These are phyloP conservation scores for Neospora caninum DNA, from an alignment of 169 alveolate genomes.

Conservation along the genomic window DNA sequence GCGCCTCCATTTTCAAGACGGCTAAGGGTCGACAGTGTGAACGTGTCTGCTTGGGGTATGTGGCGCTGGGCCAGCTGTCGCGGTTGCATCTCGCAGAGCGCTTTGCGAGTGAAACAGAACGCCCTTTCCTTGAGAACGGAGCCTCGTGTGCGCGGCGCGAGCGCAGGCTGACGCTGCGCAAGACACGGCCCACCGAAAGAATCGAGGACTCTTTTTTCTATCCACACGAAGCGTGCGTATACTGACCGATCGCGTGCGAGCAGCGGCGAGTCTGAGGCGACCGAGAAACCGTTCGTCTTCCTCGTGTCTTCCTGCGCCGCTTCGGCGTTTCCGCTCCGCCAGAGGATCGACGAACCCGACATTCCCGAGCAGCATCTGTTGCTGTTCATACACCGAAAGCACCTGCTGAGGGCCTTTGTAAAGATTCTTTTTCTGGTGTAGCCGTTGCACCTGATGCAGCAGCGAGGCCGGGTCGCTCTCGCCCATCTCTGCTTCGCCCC, in stretches of 20 bases:
- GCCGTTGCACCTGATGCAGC: background rate
- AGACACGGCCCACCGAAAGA: too few relatives aligned
- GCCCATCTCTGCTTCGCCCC: background rate
- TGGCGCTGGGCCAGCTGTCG: too few relatives aligned
- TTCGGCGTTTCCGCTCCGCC: background rate
- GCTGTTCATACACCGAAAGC: slow-evolving; percentile 11
- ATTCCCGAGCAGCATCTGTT: background rate
- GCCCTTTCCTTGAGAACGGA: too few relatives aligned
- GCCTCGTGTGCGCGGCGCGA: too few relatives aligned
- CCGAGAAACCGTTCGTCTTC: background rate
- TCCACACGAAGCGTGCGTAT: background rate
- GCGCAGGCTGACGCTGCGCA: too few relatives aligned
- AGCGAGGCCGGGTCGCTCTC: background rate
- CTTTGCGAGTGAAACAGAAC: too few relatives aligned
- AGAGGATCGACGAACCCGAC: background rate
- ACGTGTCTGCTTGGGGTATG: too few relatives aligned
- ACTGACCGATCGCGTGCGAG: slow-evolving; percentile 2
- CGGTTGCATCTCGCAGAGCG: too few relatives aligned
- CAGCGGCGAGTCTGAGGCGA: background rate
- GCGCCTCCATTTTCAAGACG: too few relatives aligned
- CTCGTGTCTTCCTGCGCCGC: background rate
- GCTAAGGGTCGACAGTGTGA: too few relatives aligned
- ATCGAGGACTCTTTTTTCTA: too few relatives aligned
- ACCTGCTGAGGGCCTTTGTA: background rate
- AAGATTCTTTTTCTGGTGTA: background rate